These are phyloP conservation scores for Clarireedia homoeocarpa DNA, from an alignment of 2,329 filamentous ascomycete species.

Conservation along the genomic window DNA sequence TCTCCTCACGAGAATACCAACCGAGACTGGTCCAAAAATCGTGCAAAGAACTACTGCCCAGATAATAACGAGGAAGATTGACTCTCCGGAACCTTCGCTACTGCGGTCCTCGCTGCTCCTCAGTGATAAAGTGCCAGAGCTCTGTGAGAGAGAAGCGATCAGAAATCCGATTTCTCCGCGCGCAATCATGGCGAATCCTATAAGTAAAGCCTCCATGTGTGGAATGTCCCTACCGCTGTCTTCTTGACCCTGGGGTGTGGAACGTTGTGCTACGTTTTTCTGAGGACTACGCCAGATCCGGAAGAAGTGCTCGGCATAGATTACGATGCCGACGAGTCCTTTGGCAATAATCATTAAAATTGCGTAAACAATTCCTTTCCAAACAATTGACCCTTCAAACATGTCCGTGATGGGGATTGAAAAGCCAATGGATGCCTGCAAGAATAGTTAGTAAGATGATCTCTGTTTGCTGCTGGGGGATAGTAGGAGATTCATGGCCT, in stretches of 20 bases:
- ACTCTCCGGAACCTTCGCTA: constrained; percentile 12
- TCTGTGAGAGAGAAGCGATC: constrained; percentile 61
- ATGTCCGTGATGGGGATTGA: constrained; percentile 67
- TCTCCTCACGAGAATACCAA: constrained; percentile 38
- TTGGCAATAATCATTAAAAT: constrained; percentile 62
- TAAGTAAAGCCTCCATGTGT: constrained; percentile 13
- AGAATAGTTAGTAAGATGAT: background rate
- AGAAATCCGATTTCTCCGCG: constrained; percentile 76
- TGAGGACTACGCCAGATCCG: background rate
- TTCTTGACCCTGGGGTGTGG: background rate
- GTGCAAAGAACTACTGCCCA: constrained; percentile 52
- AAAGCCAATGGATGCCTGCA: constrained; percentile 59
- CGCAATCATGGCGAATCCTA: constrained; percentile 56
- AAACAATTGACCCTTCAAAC: constrained; percentile 56
- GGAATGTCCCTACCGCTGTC: constrained; percentile 11
- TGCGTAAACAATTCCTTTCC: constrained; percentile 66
- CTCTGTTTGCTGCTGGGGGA: too few species aligned
- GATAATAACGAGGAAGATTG: constrained; percentile 44
- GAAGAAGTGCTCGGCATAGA: constrained; percentile 16
- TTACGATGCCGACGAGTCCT: constrained; percentile 43
- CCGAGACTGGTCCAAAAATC: constrained; percentile 40
- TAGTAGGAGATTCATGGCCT: too few species aligned
- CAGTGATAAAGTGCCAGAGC: constrained; percentile 30
- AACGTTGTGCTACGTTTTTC: background rate
- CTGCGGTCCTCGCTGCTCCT: background rate